Base-by-base conservation (phyloP, 768 basidiomycete species). In the Austroboletus eburneus region DNA sequence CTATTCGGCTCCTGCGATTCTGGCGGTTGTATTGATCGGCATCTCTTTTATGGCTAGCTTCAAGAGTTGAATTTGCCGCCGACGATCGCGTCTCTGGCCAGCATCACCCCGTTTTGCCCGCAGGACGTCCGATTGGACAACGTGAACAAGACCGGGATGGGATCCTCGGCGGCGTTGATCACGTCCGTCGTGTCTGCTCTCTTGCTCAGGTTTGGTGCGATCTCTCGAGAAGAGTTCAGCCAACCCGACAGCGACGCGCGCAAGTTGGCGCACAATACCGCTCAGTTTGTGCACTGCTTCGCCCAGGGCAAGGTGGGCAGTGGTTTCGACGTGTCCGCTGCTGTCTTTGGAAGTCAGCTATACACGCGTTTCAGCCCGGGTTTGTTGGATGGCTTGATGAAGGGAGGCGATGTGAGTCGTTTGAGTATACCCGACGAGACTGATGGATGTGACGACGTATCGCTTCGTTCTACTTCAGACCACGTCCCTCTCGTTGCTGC, bases 301-400 rank as follows among this genome's bases (percentile, higher is more conserved):
- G 96, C 95, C 0, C 96, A 99, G 69, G 96, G 96, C 33, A 99
- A 99, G 69, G 85, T 99, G 14, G 96, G 96, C 24, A 92, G 89
- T 58, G 96, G 96, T 6, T 99, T 99, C 69, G 96, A 99, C 59
- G 90, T 99, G 39, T 83, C 91, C 6, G 81, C 91, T 0, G 95
- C 95, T 2, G 88, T 91, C 3, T 98, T 87, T 65, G 96, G 96
- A 20, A 93, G 91, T 59, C 95, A 98, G 57, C 61, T 92, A 7
- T 99, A 98, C 69, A 86, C 80, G 20, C 80, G 94, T 37, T 97
- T 97, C 63, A 78, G 80, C 59, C 87, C 91, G 4, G n/a, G 48
- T 52, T 72, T 68, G 46, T 37, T 65, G 40, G 55, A 59, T 13
- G 50, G 14, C 29, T 42, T 62, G 21, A 62, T 64, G 61, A 48